Evolutionary conservation across 192 early-diverging fungal species (phyloP).

Genomic region (Coemansia sp.): DNA sequence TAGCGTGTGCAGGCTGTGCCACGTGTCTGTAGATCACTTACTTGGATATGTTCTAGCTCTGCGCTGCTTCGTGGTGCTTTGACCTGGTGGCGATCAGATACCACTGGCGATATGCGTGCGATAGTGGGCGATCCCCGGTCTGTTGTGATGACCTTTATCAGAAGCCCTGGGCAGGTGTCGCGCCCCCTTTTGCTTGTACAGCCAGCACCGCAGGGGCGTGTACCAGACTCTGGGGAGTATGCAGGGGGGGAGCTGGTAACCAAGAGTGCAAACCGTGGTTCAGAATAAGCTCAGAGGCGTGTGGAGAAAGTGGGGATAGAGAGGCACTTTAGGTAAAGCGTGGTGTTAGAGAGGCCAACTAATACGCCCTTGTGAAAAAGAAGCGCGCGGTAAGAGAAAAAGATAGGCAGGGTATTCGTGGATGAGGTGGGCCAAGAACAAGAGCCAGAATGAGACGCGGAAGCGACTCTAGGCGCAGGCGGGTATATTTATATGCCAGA

Average conservation of each 20-base stretch:
- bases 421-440: slow-evolving; percentile 5
- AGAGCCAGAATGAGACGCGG: slow-evolving; percentile 2
- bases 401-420: background rate
- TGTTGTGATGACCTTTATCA: background rate
- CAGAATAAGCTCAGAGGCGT: background rate
- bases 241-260: background rate
- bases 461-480: background rate
- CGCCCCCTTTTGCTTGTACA: background rate
- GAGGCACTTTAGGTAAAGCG: background rate
- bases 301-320: background rate
- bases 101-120: background rate
- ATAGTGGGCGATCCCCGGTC: background rate
- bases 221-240: background rate
- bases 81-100: background rate
- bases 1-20: background rate
- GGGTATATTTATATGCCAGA: slow-evolving; percentile 1
- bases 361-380: background rate
- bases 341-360: background rate
- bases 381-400: background rate
- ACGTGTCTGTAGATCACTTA: background rate
- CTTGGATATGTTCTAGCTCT: background rate
- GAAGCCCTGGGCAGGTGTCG: background rate
- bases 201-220: background rate
- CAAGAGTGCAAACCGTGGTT: background rate
- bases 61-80: background rate